Base-by-base conservation (phyloP, 2,329 filamentous ascomycete genomes). In the Beauveria rudraprayagi region DNA sequence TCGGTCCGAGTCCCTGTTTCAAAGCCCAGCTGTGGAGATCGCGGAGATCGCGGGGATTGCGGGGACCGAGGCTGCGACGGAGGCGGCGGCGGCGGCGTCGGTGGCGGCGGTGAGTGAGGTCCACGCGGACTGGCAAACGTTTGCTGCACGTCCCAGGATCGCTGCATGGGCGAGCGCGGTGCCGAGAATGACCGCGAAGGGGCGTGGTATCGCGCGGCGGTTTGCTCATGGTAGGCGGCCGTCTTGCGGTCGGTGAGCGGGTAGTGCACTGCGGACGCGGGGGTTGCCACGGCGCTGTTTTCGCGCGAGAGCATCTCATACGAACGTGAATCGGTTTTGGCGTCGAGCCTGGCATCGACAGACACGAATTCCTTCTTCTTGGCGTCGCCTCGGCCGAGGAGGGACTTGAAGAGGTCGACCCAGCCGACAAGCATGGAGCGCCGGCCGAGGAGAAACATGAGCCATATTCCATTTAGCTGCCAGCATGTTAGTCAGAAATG, bases 371-470 rank as follows among this genome's bases (percentile, higher is more conserved):
- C 93, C 67, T 85, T 84, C 70, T 88, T 84, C 62, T 75, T 78
- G 5, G 24, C 26, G 3, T 60, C 52, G 16, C 56, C 56, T 58
- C 78, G 76, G 41, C 76, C 73, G 63, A 84, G 75, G 54, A 77
- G 70, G 43, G 74, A 71, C 60, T 73, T 77, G 66, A 86, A 73
- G 47, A 92, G 75, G 28, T 95, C 86, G 47, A 79, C 66, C 94
- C 94, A 99, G 64, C 89, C 94, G 3, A 80, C 83, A 60, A 95
- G 78, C 87, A 97, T 95, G n/a, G 89, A 88, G 72, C 84, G 86
- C 57, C 92, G 88, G 43, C 89, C 88, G 37, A 97, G 84, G 62
- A 97, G 84, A 60, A 96, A 74, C 61, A 95, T 81, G 55, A 89
- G 84, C 86, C 93, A 96, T 53, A 97, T 77, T 8, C 93, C 93